phyloP scores from a whole-genome alignment of 306 rosid genomes.

The Vigna radiata region DNA sequence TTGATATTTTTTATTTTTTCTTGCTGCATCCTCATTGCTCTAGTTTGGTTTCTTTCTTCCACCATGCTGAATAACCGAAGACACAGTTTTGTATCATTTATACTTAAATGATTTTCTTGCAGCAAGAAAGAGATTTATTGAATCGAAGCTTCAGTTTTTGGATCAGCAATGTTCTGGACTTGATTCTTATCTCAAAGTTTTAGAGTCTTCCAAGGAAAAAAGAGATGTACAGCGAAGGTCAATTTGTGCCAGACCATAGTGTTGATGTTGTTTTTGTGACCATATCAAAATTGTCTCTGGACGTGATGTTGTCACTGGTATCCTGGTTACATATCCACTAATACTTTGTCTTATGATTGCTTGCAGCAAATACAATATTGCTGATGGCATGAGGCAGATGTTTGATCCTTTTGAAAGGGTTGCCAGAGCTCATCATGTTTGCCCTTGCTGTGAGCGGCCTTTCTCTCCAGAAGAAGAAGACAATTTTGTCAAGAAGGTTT shows the following conservation, averaged over 20 bases:
- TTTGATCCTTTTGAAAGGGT: constrained; percentile 95
- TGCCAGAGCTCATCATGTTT: constrained; percentile 88
- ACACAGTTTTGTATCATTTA: constrained; percentile 6
- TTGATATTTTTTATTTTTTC: constrained; percentile 15
- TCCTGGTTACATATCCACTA: constrained; percentile 40
- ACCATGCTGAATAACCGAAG: constrained; percentile 33
- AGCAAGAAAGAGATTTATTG: constrained; percentile 89
- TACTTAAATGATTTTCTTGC: constrained; percentile 45
- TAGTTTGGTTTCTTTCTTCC: constrained; percentile 26
- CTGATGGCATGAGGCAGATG: constrained; percentile 95
- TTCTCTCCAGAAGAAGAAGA: constrained; percentile 94
- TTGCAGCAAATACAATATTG: constrained; percentile 84
- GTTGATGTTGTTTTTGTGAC: constrained; percentile 28
- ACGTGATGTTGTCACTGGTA: background rate
- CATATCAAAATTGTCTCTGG: background rate
- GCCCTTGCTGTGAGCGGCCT: constrained; percentile 97
- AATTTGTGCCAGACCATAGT: constrained; percentile 37
- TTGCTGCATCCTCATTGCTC: constrained; percentile 32
- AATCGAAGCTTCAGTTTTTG: constrained; percentile 75
- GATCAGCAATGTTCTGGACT: constrained; percentile 68
- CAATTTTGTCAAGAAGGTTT: constrained; percentile 91
- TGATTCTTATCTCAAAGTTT: constrained; percentile 66
- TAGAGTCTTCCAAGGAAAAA: constrained; percentile 83
- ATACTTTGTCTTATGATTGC: constrained; percentile 48
- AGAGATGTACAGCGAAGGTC: constrained; percentile 84